phyloP scores from a whole-genome alignment of 2,329 filamentous ascomycete species.

The Fusarium staphyleae region DNA sequence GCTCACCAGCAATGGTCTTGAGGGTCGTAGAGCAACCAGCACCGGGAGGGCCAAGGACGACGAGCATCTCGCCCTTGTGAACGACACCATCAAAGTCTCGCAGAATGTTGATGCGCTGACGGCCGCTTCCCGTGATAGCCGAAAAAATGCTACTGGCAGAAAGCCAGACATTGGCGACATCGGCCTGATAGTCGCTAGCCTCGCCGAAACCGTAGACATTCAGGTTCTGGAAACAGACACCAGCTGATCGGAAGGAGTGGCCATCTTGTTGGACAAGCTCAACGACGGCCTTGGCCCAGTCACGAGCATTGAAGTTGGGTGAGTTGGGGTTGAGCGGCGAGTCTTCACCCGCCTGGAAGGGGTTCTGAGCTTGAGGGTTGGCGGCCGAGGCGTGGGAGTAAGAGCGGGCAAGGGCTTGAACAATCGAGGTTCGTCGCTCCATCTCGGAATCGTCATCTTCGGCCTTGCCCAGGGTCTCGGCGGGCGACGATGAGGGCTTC shows the following conservation, averaged over 20 bases:
- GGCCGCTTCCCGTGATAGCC: slow-evolving; percentile 58
- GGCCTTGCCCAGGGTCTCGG: slow-evolving; percentile 43
- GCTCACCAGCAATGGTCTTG: slow-evolving; percentile 84
- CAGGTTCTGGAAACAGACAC: slow-evolving; percentile 71
- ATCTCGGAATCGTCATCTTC: slow-evolving; percentile 51
- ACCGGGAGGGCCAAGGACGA: slow-evolving; percentile 75
- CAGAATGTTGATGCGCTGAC: slow-evolving; percentile 71
- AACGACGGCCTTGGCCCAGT: slow-evolving; percentile 68
- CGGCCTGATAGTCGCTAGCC: slow-evolving; percentile 74
- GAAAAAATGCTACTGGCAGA: slow-evolving; percentile 54
- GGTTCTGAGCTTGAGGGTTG: slow-evolving; percentile 50
- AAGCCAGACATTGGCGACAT: slow-evolving; percentile 68
- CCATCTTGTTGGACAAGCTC: slow-evolving; percentile 60
- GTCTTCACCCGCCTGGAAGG: slow-evolving; percentile 57
- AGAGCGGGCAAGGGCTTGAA: slow-evolving; percentile 63
- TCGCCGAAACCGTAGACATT: slow-evolving; percentile 73
- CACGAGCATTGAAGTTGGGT: slow-evolving; percentile 59
- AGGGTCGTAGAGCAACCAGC: slow-evolving; percentile 85
- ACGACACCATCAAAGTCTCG: slow-evolving; percentile 73
- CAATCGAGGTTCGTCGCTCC: slow-evolving; percentile 58
- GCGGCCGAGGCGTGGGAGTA: slow-evolving; percentile 59
- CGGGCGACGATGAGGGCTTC: slow-evolving; percentile 40
- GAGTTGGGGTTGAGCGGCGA: slow-evolving; percentile 63
- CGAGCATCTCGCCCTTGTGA: slow-evolving; percentile 75
- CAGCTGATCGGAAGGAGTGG: slow-evolving; percentile 64